Evolutionary conservation across 2,329 filamentous ascomycete genomes (phyloP).

Genomic region (Colletotrichum spaethianum): DNA sequence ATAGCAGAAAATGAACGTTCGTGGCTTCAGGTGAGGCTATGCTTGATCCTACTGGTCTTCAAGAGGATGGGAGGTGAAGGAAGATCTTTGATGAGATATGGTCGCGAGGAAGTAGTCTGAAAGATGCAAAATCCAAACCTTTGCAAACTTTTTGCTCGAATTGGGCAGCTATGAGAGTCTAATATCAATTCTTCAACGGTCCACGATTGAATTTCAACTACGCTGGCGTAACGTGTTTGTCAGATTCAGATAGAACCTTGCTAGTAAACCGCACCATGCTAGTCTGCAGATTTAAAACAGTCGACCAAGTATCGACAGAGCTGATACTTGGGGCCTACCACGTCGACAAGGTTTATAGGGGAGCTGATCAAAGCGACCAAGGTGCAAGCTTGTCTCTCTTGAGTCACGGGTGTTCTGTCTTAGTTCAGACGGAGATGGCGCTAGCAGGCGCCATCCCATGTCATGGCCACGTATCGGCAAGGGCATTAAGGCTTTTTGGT

Average conservation of each 20-base stretch:
- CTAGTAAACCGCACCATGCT: not conserved
- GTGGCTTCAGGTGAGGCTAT: too few species aligned
- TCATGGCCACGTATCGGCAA: not conserved
- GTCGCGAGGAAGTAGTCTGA: too few species aligned
- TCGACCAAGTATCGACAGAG: not conserved
- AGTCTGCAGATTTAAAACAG: not conserved
- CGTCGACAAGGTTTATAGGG: not conserved
- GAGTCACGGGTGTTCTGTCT: not conserved
- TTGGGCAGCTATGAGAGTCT: not conserved
- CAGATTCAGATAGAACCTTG: not conserved
- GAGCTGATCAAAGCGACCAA: not conserved
- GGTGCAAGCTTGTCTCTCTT: not conserved
- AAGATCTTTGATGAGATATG: not conserved
- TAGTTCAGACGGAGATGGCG: not conserved
- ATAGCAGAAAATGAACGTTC: not conserved
- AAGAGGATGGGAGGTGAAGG: not conserved
- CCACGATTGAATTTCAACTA: too few species aligned
- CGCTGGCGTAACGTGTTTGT: not conserved
- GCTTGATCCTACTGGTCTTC: not conserved
- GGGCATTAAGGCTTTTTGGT: not conserved
- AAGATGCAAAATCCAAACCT: not conserved
- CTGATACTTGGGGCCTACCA: not conserved
- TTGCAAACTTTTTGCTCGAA: not conserved
- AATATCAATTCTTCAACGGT: not conserved
- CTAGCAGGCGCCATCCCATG: not conserved